Conservation (phyloP, 805 yeast genomes). For the Lachancea fermentati region DNA sequence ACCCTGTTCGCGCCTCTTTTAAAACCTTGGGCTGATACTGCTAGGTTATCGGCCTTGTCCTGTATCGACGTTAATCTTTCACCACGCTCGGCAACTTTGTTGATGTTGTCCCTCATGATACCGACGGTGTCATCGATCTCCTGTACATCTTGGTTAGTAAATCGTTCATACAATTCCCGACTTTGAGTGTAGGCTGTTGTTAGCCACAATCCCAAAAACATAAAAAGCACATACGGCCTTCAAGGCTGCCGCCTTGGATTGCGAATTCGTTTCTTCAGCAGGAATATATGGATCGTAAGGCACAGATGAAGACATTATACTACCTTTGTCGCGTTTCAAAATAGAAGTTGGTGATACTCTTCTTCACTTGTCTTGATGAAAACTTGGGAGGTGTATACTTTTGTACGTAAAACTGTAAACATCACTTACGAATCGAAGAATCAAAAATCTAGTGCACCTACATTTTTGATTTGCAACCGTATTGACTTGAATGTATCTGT, state of each 20-base stretch:
- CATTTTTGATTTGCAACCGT: background rate
- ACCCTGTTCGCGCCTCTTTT: constrained; percentile 96
- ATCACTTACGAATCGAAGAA: background rate
- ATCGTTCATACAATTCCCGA: too few relatives aligned
- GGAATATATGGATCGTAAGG: constrained; percentile 88
- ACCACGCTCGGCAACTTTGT: constrained; percentile 90
- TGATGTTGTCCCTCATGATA: constrained; percentile 94
- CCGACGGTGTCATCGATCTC: constrained; percentile 96
- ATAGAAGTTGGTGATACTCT: background rate
- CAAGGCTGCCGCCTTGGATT: constrained; percentile 68
- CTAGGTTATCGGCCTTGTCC: constrained; percentile 88
- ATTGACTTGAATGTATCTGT: background rate
- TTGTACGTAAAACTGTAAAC: background rate
- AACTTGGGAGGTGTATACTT: background rate
- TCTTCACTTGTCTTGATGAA: background rate
- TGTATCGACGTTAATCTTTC: constrained; percentile 89
- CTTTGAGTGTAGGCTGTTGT: background rate
- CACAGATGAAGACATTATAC: constrained; percentile 64
- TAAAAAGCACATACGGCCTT: constrained; percentile 57
- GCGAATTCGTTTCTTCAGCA: constrained; percentile 38
- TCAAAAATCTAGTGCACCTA: background rate
- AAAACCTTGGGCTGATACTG: constrained; percentile 89
- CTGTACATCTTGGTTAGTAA: constrained; percentile 34
- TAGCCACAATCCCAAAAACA: background rate
- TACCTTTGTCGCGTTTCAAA: background rate